Evolutionary conservation across 352 stramenopile species (phyloP), one percentile per base, ranked within the genome.

Genomic region (Lagenidium giganteum): DNA sequence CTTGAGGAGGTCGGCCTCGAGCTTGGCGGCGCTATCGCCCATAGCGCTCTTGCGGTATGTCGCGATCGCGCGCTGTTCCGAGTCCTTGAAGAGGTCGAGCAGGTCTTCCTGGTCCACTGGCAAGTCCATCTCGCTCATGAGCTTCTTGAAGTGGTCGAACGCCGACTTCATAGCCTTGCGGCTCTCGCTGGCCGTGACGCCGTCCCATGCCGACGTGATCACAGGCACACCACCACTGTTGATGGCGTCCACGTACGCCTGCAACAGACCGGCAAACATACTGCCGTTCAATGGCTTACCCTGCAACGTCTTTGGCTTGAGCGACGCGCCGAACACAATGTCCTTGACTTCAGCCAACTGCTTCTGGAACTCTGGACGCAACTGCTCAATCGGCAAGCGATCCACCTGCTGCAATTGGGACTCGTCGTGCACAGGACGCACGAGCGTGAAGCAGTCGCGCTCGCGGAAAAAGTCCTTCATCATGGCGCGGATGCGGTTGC

Each of bases 191-290:
- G 68, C 72, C 23, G 80, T 90, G 25, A 95, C 80, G 14, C 75
- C 76, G 40, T 93, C 78, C 85, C 85, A 95, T 11, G 85, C 85
- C 8, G 75, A 91, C 11, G 76, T 85, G 47, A 95, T 95, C 22
- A 90, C 81, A 1, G 85, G 85, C 27, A 95, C 80, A 22, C 81
- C 78, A 21, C 95, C 71, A 58, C 95, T 80, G 66, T 93, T 93
- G 37, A 90, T 87, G 5, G 83, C 81, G 23, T 81, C 73, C 20
- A 94, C 82, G 47, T 94, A 95, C 3, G 79, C 68, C 30, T 84
- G 67, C n/a, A 89, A 44, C 35, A 95, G 67, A 0, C 74, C 76
- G 1, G 74, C 81, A 51, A 93, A 93, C 76, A 93, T 93, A 37
- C 71, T 82, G 20, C 84, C 84, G 31, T 82, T 91, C 7, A 90